Base-by-base conservation (phyloP, 2,329 filamentous ascomycete species). In the Neopestalotiopsis sp. region DNA sequence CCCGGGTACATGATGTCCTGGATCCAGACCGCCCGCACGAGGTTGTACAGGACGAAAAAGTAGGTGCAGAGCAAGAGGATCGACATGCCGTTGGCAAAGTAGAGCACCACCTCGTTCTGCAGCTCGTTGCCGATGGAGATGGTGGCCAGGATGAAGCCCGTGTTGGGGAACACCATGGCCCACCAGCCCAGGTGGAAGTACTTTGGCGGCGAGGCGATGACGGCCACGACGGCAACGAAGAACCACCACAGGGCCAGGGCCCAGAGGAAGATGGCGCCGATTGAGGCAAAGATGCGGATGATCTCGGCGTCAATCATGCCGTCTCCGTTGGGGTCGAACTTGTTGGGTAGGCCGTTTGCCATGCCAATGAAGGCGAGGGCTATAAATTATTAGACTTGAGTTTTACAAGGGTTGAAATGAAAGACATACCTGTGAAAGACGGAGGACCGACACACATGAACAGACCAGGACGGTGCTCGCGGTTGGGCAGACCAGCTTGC, bases 371-470 rank as follows among this genome's bases (percentile, higher is more conserved):
- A 83, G 0, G 91, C 91, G 14, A 93, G 81, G 1, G 66, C 66
- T 67, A 20, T 1, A 30, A n/a, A 2, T n/a, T 20, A 17, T 61
- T 61, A 61, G 32, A 6, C 14, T 30, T 30, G 12, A n/a, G 17
- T 20, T 34, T 14, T 13, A 12, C 5, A 13, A 40, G 9, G 1
- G 3, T 61, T 6, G 13, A 20, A 61, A 12, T 30, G 10, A 17
- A 38, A 24, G 10, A 65, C 67, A 62, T 61, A 58, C 88, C 89
- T 0, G 91, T 94, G 81, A 93, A 94, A 1, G 90, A 86, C 0
- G 91, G 91, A 1, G 92, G 91, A 0, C 92, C 92, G n/a, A 93
- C 91, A 69, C 90, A 91, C 82, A 94, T 93, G 82, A 92, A 94
- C 76, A 94, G 87, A 0, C 88, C 91, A 0, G 91, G 89, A 65